These are phyloP conservation scores for Tolypocladium nubicola DNA, from an alignment of 2,329 filamentous ascomycete genomes.

Conservation along the genomic window DNA sequence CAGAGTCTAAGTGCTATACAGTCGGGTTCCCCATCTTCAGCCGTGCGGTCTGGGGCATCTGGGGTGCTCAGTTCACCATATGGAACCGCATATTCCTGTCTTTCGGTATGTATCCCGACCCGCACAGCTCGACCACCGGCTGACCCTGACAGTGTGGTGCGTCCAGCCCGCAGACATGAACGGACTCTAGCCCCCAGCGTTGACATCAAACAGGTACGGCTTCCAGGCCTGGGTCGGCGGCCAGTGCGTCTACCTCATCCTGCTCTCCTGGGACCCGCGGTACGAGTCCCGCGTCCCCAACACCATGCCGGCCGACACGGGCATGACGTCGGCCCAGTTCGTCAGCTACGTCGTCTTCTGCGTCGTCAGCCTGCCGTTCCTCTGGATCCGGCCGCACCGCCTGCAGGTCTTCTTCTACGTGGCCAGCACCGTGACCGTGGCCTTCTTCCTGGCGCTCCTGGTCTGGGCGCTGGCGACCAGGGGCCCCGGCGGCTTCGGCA, in stretches of 20 bases:
- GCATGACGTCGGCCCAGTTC: constrained; percentile 33
- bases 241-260: constrained; percentile 32
- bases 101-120: constrained; percentile 19
- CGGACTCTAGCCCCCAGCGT: neutral
- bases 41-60: constrained; percentile 28
- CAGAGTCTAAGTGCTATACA: constrained; percentile 2
- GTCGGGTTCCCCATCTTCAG: constrained; percentile 28
- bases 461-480: constrained; percentile 34
- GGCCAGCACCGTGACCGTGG: constrained; percentile 25
- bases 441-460: constrained; percentile 29
- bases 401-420: constrained; percentile 30
- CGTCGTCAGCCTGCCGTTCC: constrained; percentile 29
- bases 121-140: neutral
- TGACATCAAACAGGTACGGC: constrained; percentile 20
- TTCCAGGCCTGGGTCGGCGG: constrained; percentile 37
- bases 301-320: constrained; percentile 25
- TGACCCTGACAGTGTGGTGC: constrained; percentile 11
- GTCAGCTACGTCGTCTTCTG: constrained; percentile 33
- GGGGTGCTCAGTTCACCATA: constrained; percentile 29
- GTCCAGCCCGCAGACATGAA: neutral
- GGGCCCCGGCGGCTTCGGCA: constrained; percentile 27
- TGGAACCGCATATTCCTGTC: constrained; percentile 31
- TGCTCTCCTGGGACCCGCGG: constrained; percentile 32
- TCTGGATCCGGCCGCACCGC: constrained; percentile 32
- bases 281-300: constrained; percentile 31